A percentile compares a stretch with the other conserved stretches of the same genome.
phyloP scores from a whole-genome alignment of 1,284 basidiomycete species.

The Rhodotorula sp. region DNA sequence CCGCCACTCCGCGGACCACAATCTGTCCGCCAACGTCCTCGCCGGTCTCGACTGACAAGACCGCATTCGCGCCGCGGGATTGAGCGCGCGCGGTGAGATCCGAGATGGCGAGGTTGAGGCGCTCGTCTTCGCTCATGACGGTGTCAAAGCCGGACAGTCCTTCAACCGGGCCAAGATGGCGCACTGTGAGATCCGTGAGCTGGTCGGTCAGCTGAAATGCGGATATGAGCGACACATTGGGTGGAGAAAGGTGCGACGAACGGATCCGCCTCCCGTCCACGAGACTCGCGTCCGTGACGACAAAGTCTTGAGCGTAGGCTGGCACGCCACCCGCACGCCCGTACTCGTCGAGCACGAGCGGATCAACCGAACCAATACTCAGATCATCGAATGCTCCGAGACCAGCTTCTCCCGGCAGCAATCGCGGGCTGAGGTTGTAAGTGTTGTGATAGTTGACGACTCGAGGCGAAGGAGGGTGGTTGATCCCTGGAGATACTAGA shows the following conservation, averaged over 20 bases:
- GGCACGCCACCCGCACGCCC: neutral
- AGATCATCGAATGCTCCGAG: constrained; percentile 19
- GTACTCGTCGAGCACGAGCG: neutral
- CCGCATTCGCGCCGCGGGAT: constrained; percentile 15
- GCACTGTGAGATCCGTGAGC: neutral
- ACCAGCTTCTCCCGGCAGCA: neutral
- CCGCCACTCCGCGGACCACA: constrained; percentile 19
- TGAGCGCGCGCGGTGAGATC: constrained; percentile 13
- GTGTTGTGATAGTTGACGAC: constrained; percentile 26
- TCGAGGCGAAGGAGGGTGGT: neutral
- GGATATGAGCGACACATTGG: too few relatives aligned
- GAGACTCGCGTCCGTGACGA: constrained; percentile 15
- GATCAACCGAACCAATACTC: neutral
- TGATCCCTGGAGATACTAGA: neutral
- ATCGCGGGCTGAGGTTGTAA: constrained; percentile 5
- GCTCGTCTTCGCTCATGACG: constrained; percentile 15
- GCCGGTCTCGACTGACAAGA: constrained; percentile 23
- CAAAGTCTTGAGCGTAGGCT: neutral
- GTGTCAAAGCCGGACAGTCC: constrained; percentile 1
- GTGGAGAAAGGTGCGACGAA: neutral
- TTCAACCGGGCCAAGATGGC: constrained; percentile 6
- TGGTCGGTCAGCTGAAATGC: too few relatives aligned
- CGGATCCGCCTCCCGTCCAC: constrained; percentile 4
- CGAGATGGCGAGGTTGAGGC: constrained; percentile 12
- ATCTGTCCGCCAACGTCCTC: constrained; percentile 21